A percentile compares a stretch with the other conserved stretches of the same genome.
Evolutionary conservation across 176 grass and related monocot species (phyloP).

Genomic region (Saccharum spontaneum): DNA sequence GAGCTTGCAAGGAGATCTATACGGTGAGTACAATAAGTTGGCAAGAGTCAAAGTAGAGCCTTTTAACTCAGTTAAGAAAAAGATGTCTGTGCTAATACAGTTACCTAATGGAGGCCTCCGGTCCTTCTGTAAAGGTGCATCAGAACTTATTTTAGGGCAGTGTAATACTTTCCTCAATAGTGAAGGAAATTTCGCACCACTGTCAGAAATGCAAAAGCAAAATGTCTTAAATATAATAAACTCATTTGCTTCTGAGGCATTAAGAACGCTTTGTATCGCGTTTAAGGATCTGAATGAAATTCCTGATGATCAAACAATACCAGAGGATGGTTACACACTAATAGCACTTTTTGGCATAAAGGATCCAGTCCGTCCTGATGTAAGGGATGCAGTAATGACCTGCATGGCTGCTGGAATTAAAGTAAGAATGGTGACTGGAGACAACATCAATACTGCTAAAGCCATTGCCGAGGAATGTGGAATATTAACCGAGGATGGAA

Average conservation of each 20-base stretch:
- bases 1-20: constrained; percentile 47
- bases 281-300: constrained; percentile 75
- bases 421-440: constrained; percentile 86
- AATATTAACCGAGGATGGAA: constrained; percentile 86
- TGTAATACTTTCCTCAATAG: constrained; percentile 53
- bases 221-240: constrained; percentile 52
- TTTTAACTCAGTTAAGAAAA: constrained; percentile 91
- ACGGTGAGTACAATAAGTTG: constrained; percentile 41
- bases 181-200: constrained; percentile 46
- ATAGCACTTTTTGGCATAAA: constrained; percentile 90
- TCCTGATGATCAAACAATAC: constrained; percentile 50
- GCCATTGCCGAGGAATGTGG: constrained; percentile 95
- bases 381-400: constrained; percentile 73
- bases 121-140: constrained; percentile 80
- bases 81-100: constrained; percentile 77
- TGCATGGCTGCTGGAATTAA: constrained; percentile 83
- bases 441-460: constrained; percentile 94
- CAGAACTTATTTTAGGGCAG: constrained; percentile 75
- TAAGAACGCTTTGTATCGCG: constrained; percentile 80
- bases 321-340: constrained; percentile 68
- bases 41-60: constrained; percentile 69
- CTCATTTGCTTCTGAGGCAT: constrained; percentile 66
- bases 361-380: constrained; percentile 82
- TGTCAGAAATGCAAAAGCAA: constrained; percentile 48
- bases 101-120: constrained; percentile 63